Base-by-base conservation (phyloP, 106 monocot species). In the Agapanthus africanus region DNA sequence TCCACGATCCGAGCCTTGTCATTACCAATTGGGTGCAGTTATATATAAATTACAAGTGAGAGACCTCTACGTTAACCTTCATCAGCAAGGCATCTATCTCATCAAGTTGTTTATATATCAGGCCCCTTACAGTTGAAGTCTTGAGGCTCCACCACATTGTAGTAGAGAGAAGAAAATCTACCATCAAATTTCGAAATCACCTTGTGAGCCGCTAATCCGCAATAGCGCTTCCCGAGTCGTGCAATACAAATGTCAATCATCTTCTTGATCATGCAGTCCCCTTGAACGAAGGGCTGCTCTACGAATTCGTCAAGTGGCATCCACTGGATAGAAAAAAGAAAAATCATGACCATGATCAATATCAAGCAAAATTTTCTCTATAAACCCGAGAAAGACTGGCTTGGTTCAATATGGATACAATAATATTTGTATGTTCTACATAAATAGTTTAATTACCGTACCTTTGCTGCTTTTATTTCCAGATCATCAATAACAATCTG, bases 381-480 rank as follows among this genome's bases (percentile, higher is more conserved):
- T n/a, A 50, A 2, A 21, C 22, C 1, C 4, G 21, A 6, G 4
- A 21, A 21, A 50, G 50, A 50, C 7, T 21, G 21, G 7, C 10
- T 50, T 50, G 22, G 21, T 50, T 0, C 19, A 28, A 63, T 30
- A 57, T 57, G 56, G 6, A 11, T 22, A 57, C 31, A 61, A 13
- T 44, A 44, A 8, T 26, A 40, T 44, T 46, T 11, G 40, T 22
- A 68, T 68, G 46, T 35, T n/a, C n/a, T n/a, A n/a, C n/a, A n/a
- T n/a, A n/a, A n/a, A n/a, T n/a, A n/a, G n/a, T n/a, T n/a, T n/a
- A n/a, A n/a, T n/a, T 35, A 40, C 30, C 40, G 10, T 75, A 94
- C 94, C 94, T 94, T 94, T 0, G 94, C 94, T 30, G 87, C 94
- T 76, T 87, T 75, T 59, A 94, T 85, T 79, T 94, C 94, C 10